Conservation (phyloP, 1,284 basidiomycete genomes). For the Fomitopsis palustris region DNA sequence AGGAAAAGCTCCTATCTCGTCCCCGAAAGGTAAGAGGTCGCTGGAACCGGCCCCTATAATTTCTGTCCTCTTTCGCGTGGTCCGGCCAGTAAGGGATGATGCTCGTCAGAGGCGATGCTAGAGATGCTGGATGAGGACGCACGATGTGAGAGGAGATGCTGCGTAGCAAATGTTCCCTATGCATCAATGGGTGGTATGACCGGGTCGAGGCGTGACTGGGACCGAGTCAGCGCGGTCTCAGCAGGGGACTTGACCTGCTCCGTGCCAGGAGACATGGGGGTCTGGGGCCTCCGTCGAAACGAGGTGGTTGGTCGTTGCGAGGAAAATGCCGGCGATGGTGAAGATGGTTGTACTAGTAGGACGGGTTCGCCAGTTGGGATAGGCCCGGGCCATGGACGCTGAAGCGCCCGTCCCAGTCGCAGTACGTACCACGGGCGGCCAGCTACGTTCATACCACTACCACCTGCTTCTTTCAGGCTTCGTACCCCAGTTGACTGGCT, state of each 20-base stretch:
- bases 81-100: not conserved
- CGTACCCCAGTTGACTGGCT: no score
- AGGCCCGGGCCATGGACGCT: slow-evolving; percentile 60
- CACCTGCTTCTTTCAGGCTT: no score
- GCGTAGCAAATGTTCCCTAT: slow-evolving; percentile 41
- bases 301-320: not conserved
- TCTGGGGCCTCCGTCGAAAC: not conserved
- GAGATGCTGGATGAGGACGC: not conserved
- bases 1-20: not conserved
- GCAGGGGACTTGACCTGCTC: not conserved
- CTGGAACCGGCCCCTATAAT: not conserved
- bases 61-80: not conserved
- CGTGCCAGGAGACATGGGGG: not conserved
- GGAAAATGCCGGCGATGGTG: slow-evolving; percentile 6
- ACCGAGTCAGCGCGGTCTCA: not conserved
- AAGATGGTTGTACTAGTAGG: slow-evolving; percentile 30
- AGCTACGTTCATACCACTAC: no score
- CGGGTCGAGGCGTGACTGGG: slow-evolving; percentile 18
- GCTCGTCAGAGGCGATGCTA: not conserved
- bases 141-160: not conserved
- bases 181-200: slow-evolving; percentile 44
- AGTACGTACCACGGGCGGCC: no score
- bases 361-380: slow-evolving; percentile 43
- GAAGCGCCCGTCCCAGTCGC: no score
- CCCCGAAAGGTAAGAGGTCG: not conserved